Conservation (phyloP, 495 filamentous ascomycete genomes). For the Pyrenula aspistea region DNA sequence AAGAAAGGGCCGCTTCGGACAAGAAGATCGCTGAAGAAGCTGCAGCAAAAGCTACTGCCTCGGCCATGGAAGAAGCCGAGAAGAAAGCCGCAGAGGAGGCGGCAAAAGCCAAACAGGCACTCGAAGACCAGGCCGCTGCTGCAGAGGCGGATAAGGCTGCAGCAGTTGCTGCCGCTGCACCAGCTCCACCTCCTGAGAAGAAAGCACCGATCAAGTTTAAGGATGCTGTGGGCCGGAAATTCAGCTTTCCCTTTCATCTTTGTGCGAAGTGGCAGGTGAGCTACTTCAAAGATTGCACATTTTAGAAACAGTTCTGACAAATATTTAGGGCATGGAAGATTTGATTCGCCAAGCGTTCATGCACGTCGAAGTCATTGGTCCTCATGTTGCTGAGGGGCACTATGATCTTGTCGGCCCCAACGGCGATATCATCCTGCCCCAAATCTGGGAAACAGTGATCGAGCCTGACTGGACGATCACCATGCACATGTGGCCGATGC, state of each 20-base stretch:
- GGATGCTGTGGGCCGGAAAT: constrained; percentile 76
- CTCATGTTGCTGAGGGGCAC: constrained; percentile 72
- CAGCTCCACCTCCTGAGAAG: constrained; percentile 29
- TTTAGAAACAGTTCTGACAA: background rate
- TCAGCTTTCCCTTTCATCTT: constrained; percentile 71
- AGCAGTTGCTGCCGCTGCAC: constrained; percentile 17
- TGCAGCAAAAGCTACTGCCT: constrained; percentile 4
- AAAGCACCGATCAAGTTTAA: constrained; percentile 69
- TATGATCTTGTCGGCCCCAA: constrained; percentile 78
- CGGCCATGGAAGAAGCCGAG: background rate
- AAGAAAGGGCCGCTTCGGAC: background rate
- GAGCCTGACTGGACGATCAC: constrained; percentile 82
- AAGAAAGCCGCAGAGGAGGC: constrained; percentile 10
- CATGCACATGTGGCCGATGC: constrained; percentile 97
- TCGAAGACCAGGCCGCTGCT: constrained; percentile 21
- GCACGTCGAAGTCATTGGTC: constrained; percentile 71
- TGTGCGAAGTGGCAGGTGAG: constrained; percentile 72
- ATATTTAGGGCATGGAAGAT: constrained; percentile 65
- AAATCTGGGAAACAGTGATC: constrained; percentile 76
- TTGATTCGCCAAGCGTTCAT: constrained; percentile 81
- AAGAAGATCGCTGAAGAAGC: constrained; percentile 4
- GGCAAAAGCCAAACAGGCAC: constrained; percentile 10
- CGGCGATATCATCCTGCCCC: constrained; percentile 77
- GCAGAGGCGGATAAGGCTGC: constrained; percentile 14
- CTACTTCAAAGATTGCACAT: constrained; percentile 5